Conservation (phyloP, 106 monocot species). For the Allium fistulosum region DNA sequence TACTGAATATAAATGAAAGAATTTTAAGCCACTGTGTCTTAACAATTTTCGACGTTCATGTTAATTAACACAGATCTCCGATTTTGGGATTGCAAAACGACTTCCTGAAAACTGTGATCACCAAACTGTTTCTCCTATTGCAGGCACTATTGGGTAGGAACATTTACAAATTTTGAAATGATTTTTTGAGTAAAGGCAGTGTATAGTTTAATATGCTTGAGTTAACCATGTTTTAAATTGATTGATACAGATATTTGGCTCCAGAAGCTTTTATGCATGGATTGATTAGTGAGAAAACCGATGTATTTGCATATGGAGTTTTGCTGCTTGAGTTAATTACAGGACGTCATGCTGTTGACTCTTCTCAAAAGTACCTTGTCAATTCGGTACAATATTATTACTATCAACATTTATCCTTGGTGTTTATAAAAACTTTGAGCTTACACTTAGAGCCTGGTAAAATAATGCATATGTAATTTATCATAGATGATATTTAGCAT, state of each 20-base stretch:
- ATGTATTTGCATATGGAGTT: slow-evolving; percentile 91
- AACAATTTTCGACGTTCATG: neutral
- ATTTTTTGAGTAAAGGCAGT: neutral
- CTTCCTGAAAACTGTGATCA: slow-evolving; percentile 85
- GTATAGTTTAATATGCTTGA: neutral
- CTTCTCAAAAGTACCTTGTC: slow-evolving; percentile 58
- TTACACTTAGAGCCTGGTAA: neutral
- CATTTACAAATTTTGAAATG: neutral
- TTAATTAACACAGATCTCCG: slow-evolving; percentile 58
- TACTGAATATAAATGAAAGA: neutral
- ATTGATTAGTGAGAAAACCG: slow-evolving; percentile 79
- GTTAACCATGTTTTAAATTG: neutral
- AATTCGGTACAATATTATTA: slow-evolving; percentile 48
- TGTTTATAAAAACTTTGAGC: neutral
- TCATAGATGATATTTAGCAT: neutral
- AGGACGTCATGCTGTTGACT: slow-evolving; percentile 68
- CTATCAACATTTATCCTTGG: neutral
- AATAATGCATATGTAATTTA: neutral
- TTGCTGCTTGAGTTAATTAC: slow-evolving; percentile 89
- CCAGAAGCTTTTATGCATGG: slow-evolving; percentile 97
- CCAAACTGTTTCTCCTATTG: slow-evolving; percentile 82
- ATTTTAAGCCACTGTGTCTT: neutral
- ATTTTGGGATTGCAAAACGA: slow-evolving; percentile 98
- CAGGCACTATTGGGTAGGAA: slow-evolving; percentile 91
- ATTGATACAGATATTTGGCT: slow-evolving; percentile 56